Conservation (phyloP, 108 stramenopile species). For the Discostella stelligeroides region DNA sequence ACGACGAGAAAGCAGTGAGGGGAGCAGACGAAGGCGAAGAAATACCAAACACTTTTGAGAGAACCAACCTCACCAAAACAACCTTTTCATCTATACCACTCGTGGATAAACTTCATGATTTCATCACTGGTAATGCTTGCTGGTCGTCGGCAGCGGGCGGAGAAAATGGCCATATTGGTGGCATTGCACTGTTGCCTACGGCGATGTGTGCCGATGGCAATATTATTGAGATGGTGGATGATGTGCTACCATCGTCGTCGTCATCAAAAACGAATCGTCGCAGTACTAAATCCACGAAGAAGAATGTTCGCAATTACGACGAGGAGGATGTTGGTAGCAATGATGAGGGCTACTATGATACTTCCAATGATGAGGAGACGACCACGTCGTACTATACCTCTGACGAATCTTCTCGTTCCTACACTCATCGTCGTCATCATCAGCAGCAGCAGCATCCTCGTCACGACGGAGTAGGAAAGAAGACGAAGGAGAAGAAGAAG, state of each 20-base stretch:
- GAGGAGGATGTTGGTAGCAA: neutral
- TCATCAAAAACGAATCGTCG: no score
- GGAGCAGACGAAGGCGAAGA: no score
- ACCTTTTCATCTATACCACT: neutral
- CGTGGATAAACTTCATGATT: neutral
- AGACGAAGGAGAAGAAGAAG: no score
- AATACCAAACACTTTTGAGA: no score
- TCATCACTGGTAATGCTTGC: neutral
- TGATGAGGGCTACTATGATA: neutral
- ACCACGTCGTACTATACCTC: conserved; percentile 1
- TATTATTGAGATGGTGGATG: no score
- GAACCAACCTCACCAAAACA: neutral
- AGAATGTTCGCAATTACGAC: neutral
- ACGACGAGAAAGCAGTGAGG: neutral
- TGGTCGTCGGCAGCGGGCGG: neutral
- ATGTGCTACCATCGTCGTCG: no score
- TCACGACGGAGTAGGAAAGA: no score
- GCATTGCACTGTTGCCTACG: no score
- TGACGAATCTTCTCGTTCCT: neutral
- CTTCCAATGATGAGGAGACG: neutral
- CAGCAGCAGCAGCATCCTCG: no score
- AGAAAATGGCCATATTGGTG: neutral
- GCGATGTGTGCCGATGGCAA: no score
- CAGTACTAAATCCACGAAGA: no score
- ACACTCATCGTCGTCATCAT: neutral